These are phyloP conservation scores for Talaromyces piceae DNA, from an alignment of 2,329 filamentous ascomycete species.

Conservation along the genomic window DNA sequence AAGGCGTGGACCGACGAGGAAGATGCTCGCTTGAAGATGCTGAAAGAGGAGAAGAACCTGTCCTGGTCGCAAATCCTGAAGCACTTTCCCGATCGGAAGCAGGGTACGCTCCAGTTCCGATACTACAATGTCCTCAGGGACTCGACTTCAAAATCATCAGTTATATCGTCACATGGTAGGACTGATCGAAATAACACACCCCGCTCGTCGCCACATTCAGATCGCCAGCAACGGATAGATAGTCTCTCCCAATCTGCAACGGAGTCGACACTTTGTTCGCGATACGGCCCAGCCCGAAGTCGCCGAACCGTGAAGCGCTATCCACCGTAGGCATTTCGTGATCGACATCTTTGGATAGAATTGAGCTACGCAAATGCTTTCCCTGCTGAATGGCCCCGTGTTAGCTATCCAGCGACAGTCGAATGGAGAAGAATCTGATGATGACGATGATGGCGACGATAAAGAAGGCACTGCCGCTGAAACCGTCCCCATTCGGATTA, in stretches of 20 bases:
- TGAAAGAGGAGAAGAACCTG: neutral
- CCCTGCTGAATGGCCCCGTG: slow-evolving; percentile 1
- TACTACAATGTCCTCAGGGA: neutral
- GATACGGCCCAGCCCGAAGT: neutral
- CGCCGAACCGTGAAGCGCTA: neutral
- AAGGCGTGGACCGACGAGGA: neutral
- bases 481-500: neutral
- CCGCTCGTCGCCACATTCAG: neutral
- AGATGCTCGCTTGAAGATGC: neutral
- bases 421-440: slow-evolving; percentile 4
- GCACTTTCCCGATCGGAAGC: neutral
- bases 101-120: neutral
- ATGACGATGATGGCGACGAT: neutral
- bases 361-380: too few species aligned
- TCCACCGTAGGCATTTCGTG: neutral
- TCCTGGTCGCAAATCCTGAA: neutral
- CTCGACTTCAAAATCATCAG: neutral
- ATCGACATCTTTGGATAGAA: too few species aligned
- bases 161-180: neutral
- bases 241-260: neutral
- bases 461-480: too few species aligned
- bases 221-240: neutral
- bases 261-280: neutral
- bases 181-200: neutral
- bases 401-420: slow-evolving; percentile 5